A percentile compares a stretch with the other conserved stretches of the same genome.
These are phyloP conservation scores for Solanum medicagineum DNA, from an alignment of 257 asterid species.

Conservation along the genomic window DNA sequence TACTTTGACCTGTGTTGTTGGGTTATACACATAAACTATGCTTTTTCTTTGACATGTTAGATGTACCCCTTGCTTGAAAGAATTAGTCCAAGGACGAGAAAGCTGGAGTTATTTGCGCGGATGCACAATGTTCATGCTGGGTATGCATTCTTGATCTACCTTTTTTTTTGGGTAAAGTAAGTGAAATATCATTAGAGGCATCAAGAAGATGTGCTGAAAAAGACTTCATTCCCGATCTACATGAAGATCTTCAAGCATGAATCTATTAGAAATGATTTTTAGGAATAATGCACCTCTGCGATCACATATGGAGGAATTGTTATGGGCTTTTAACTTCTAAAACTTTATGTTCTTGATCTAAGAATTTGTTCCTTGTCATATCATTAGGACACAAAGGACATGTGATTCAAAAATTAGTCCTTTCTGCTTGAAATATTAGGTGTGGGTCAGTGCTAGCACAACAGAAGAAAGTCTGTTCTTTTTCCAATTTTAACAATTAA, in stretches of 20 bases:
- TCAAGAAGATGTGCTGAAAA: background rate
- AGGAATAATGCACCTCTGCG: background rate
- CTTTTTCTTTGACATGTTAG: slow-evolving; percentile 17
- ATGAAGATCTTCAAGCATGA: background rate
- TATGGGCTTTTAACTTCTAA: background rate
- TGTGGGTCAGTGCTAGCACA: background rate
- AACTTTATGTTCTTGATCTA: background rate
- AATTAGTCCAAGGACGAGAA: slow-evolving; percentile 92
- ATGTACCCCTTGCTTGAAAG: slow-evolving; percentile 96
- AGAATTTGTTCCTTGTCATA: background rate
- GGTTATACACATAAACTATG: background rate
- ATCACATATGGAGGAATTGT: background rate
- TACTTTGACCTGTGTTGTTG: background rate
- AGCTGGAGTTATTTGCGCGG: slow-evolving; percentile 95
- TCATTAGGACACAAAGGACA: background rate
- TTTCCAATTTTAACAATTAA: background rate
- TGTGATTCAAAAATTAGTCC: background rate
- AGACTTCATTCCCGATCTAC: slow-evolving; percentile 11
- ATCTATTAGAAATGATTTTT: background rate
- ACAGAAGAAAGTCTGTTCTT: background rate
- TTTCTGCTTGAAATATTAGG: background rate
- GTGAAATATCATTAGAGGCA: background rate
- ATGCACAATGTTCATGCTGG: slow-evolving; percentile 89
- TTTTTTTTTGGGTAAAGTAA: background rate
- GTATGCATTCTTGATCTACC: slow-evolving; percentile 34